These are phyloP conservation scores for Leishmania arabica DNA, from an alignment of 208 protist genomes.

Conservation along the genomic window DNA sequence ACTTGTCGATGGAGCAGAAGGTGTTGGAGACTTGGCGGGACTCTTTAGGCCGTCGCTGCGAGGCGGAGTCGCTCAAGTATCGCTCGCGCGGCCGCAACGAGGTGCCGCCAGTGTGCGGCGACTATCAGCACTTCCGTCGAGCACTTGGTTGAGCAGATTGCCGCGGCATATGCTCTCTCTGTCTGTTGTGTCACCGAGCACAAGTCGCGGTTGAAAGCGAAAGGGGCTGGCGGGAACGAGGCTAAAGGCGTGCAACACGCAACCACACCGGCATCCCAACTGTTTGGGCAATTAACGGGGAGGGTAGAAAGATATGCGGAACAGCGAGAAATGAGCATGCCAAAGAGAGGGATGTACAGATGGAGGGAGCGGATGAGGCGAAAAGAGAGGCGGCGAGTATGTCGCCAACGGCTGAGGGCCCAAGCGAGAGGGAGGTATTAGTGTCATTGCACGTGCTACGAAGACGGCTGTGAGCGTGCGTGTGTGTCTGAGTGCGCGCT, in stretches of 20 bases:
- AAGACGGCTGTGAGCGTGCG: not conserved
- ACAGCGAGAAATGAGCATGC: not conserved
- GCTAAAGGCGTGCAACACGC: not conserved
- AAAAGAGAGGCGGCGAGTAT: not conserved
- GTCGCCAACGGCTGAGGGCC: not conserved
- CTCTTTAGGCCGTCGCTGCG: slow-evolving; percentile 73
- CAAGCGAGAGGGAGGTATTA: not conserved
- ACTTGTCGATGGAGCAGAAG: slow-evolving; percentile 51
- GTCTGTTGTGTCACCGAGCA: not conserved
- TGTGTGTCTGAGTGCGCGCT: not conserved
- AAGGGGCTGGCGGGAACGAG: too few relatives aligned
- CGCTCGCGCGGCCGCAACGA: slow-evolving; percentile 63
- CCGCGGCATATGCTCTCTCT: not conserved
- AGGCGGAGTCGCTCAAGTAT: slow-evolving; percentile 77
- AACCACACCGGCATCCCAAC: not conserved
- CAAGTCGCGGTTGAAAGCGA: not conserved
- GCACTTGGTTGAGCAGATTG: slow-evolving; percentile 33
- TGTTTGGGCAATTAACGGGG: too few relatives aligned
- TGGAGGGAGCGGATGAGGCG: not conserved
- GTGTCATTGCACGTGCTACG: not conserved
- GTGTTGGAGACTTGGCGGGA: slow-evolving; percentile 68
- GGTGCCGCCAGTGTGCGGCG: slow-evolving; percentile 59
- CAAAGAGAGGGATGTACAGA: not conserved
- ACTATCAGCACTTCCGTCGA: slow-evolving; percentile 51
- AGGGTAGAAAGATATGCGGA: not conserved